Evolutionary conservation across 2,329 filamentous ascomycete genomes (phyloP).

Genomic region (Exophiala dermatitidis): DNA sequence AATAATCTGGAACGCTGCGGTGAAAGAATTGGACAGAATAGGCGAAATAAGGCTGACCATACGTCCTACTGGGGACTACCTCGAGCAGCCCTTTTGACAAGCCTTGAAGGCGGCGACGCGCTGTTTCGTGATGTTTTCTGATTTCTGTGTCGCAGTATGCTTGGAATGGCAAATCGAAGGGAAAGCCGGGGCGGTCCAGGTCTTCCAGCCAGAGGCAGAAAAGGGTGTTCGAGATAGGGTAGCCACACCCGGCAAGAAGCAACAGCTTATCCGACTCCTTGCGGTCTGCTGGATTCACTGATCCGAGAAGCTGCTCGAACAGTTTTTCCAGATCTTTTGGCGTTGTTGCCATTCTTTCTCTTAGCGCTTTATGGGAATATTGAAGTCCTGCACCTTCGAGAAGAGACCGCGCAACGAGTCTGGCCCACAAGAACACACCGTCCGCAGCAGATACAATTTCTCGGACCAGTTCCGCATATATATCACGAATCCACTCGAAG

Average conservation of each 20-base stretch:
- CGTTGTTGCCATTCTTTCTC: neutral
- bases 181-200: neutral
- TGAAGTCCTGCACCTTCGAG: neutral
- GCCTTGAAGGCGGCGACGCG: neutral
- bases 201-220: neutral
- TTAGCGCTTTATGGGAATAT: neutral
- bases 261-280: neutral
- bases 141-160: neutral
- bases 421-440: conserved; percentile 9
- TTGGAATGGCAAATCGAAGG: neutral
- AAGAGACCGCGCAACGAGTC: neutral
- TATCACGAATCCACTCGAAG: neutral
- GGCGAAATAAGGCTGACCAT: neutral
- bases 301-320: neutral
- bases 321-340: neutral
- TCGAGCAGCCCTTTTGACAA: neutral
- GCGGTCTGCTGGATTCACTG: neutral
- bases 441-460: neutral
- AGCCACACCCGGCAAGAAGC: neutral
- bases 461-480: neutral
- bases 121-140: neutral
- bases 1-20: neutral
- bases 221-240: neutral
- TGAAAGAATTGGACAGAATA: neutral
- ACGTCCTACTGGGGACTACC: neutral